Percentiles rank a stretch among this genome's conserved stretches.
These are phyloP conservation scores for Recurvomyces mirabilis DNA, from an alignment of 495 filamentous ascomycete species.

Conservation along the genomic window DNA sequence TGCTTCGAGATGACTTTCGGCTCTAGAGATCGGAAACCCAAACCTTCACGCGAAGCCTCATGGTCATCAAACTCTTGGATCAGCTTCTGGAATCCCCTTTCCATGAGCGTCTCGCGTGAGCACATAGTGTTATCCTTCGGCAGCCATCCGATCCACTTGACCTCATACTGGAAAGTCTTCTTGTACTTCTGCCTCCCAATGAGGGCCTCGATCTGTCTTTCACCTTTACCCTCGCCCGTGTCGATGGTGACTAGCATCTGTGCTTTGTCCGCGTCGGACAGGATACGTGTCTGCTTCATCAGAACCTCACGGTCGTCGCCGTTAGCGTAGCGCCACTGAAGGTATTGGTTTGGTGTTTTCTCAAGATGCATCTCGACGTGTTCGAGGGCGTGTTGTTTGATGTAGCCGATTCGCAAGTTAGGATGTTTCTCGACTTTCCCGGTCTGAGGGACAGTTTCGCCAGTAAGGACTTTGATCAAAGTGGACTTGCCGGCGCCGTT, in stretches of 20 bases:
- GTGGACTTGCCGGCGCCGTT: conserved; percentile 99
- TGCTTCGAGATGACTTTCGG: conserved; percentile 93
- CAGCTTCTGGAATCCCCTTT: conserved; percentile 80
- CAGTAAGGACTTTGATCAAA: conserved; percentile 95
- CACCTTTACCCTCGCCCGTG: conserved; percentile 66
- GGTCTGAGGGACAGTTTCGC: conserved; percentile 73
- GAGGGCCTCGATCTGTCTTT: conserved; percentile 69
- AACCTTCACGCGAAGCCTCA: conserved; percentile 91
- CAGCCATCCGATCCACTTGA: conserved; percentile 80
- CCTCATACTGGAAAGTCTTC: conserved; percentile 98
- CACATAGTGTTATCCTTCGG: conserved; percentile 90
- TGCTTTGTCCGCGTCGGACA: conserved; percentile 70
- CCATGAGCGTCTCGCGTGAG: conserved; percentile 80
- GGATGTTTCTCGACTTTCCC: conserved; percentile 97
- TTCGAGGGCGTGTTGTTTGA: conserved; percentile 98
- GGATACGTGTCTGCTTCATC: conserved; percentile 90
- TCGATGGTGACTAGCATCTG: conserved; percentile 88
- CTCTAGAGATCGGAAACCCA: conserved; percentile 84
- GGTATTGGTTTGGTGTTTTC: conserved; percentile 96
- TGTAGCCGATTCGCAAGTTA: conserved; percentile 96
- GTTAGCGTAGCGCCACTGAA: conserved; percentile 96
- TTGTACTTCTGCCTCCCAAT: conserved; percentile 98
- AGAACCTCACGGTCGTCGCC: conserved; percentile 94
- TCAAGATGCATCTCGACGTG: conserved; percentile 99
- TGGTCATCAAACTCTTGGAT: conserved; percentile 98